A percentile compares a stretch with the other conserved stretches of the same genome.
phyloP scores from a whole-genome alignment of 345 rosid species.

The Garcia nutans region DNA sequence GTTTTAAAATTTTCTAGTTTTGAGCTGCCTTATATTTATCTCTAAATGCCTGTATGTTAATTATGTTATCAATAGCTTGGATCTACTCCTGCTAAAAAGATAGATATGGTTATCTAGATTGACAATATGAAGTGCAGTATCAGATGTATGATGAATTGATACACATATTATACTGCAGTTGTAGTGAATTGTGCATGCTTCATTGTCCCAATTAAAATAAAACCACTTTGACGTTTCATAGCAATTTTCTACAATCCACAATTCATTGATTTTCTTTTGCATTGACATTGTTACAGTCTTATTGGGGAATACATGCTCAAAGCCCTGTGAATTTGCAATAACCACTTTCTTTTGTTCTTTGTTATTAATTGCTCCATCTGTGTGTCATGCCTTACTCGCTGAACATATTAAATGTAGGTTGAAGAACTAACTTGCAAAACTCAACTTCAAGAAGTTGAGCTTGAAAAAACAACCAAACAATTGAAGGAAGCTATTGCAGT shows the following conservation, averaged over 20 bases:
- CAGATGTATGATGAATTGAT: no score
- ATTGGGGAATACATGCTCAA: neutral
- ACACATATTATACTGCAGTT: no score
- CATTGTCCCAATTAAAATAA: no score
- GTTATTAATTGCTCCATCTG: neutral
- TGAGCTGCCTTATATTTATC: neutral
- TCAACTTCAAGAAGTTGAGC: conserved; percentile 49
- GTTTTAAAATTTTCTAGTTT: neutral
- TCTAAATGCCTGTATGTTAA: neutral
- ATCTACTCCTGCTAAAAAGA: neutral
- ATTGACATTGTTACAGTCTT: neutral
- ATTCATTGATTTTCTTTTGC: neutral
- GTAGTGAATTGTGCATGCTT: no score
- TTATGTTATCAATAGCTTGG: neutral
- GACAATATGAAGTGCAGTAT: neutral
- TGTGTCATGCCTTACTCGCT: conserved; percentile 6
- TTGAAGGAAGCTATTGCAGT: conserved; percentile 49
- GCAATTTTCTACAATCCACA: no score
- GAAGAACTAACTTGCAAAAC: conserved; percentile 58
- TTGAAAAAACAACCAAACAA: conserved; percentile 44
- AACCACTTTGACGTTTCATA: no score
- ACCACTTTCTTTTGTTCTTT: neutral
- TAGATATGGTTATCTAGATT: neutral
- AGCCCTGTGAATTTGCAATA: neutral
- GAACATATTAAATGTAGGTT: conserved; percentile 39